These are phyloP conservation scores for Chlorella sorokiniana DNA, from an alignment of 139 green algal genomes.

Conservation along the genomic window DNA sequence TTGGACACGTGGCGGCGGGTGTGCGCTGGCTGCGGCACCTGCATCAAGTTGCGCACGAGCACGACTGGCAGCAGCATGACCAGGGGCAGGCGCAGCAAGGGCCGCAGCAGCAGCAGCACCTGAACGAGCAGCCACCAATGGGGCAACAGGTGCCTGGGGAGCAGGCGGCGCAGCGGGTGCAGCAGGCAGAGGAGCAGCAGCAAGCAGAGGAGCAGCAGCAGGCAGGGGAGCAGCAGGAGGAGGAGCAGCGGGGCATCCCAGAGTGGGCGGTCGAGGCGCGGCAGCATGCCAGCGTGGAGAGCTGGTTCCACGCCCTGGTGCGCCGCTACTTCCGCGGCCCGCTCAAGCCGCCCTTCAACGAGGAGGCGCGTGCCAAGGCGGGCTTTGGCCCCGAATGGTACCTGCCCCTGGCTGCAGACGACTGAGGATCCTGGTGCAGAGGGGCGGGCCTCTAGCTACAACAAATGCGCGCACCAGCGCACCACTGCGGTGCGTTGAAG, in stretches of 20 bases:
- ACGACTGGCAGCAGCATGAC: background rate
- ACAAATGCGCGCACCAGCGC: too few species aligned
- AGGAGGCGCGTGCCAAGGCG: constrained; percentile 67
- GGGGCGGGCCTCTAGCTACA: background rate
- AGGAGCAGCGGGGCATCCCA: background rate
- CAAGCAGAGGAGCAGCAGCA: background rate
- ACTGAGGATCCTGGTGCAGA: too few species aligned
- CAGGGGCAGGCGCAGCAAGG: background rate
- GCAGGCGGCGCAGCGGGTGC: background rate
- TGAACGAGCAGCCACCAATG: background rate
- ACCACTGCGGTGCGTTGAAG: too few species aligned
- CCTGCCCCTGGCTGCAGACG: constrained; percentile 4
- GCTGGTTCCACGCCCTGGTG: constrained; percentile 82
- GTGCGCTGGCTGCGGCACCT: constrained; percentile 84
- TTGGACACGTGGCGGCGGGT: constrained; percentile 89
- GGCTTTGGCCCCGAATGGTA: constrained; percentile 75
- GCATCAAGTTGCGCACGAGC: constrained; percentile 37
- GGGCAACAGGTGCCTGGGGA: constrained; percentile 10
- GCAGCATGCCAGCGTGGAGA: constrained; percentile 53
- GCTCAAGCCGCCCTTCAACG: constrained; percentile 91
- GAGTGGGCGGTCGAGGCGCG: constrained; percentile 59
- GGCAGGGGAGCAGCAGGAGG: background rate
- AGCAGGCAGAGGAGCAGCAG: constrained; percentile 4
- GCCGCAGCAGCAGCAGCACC: constrained; percentile 15
- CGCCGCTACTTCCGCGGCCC: constrained; percentile 72